These are phyloP conservation scores for Arthrobotrys musiformis DNA, from an alignment of 2,329 filamentous ascomycete genomes.

Conservation along the genomic window DNA sequence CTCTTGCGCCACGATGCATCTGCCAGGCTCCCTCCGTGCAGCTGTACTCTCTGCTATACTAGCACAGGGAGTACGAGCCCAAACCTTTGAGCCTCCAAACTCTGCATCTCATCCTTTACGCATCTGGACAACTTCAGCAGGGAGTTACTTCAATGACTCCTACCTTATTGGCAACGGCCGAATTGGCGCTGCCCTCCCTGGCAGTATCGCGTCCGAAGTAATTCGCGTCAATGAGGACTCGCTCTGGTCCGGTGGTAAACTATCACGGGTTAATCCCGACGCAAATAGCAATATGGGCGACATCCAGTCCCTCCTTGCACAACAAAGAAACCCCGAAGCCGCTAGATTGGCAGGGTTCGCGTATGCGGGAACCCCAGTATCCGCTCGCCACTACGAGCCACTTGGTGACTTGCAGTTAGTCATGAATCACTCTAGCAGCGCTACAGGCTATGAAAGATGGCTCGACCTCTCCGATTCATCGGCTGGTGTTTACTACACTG, in stretches of 20 bases:
- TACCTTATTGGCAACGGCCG: slow-evolving; percentile 67
- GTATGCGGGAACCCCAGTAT: slow-evolving; percentile 65
- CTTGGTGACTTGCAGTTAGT: slow-evolving; percentile 63
- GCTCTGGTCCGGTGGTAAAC: slow-evolving; percentile 65
- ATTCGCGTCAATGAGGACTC: slow-evolving; percentile 67
- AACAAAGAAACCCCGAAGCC: slow-evolving; percentile 63
- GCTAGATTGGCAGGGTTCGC: slow-evolving; percentile 63
- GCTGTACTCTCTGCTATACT: slow-evolving; percentile 14
- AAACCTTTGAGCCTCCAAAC: slow-evolving; percentile 17
- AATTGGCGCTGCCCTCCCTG: slow-evolving; percentile 65
- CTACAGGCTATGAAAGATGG: slow-evolving; percentile 62
- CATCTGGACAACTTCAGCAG: slow-evolving; percentile 40
- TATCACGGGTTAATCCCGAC: slow-evolving; percentile 64
- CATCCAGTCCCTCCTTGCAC: slow-evolving; percentile 63
- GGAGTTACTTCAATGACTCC: slow-evolving; percentile 62
- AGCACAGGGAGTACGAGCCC: not conserved
- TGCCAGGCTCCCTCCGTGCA: not conserved
- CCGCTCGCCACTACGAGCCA: slow-evolving; percentile 67
- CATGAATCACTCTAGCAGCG: slow-evolving; percentile 61
- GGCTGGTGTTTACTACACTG: slow-evolving; percentile 62
- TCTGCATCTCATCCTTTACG: slow-evolving; percentile 24
- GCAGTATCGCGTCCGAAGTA: slow-evolving; percentile 64
- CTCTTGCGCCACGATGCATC: not conserved
- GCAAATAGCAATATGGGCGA: slow-evolving; percentile 62
- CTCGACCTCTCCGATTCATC: slow-evolving; percentile 63